Evolutionary conservation across 495 filamentous ascomycete genomes (phyloP), one percentile per base, ranked within the genome.

Genomic region (Staphylotrichum tortipilum): DNA sequence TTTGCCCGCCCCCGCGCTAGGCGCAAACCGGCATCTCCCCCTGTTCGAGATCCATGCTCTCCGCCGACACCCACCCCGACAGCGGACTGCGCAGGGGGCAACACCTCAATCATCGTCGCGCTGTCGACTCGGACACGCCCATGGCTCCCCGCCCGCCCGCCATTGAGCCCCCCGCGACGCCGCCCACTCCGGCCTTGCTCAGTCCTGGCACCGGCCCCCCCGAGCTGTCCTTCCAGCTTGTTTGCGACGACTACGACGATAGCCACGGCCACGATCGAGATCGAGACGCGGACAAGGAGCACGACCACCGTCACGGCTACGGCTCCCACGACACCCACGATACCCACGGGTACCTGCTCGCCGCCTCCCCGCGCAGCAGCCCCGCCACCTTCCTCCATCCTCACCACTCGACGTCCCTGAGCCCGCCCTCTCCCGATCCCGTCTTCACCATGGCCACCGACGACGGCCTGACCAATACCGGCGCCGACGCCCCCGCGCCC

Each of bases 381-480:
- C 50, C 51, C 19, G 47, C 47, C 10, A 18, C 51, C 44, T 59
- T 59, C 44, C 44, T 59, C 45, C 56, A 56, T 43, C 60, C 57
- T 10, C 35, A 42, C n/a, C 42, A 47, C 43, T 31, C 50, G 11
- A 9, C 53, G 18, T 44, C 50, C 7, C 40, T 53, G 47, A 54
- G 26, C 41, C 56, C 45, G 19, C 48, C 49, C 42, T 49, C 36
- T 37, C 66, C 60, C 47, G 59, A 63, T 46, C 44, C 52, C 26
- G 48, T 58, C 50, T 53, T 55, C 44, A 48, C 53, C 28, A 71
- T 73, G 68, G 49, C 65, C 8, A 60, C 61, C 38, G 65, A 58
- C 40, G 61, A 62, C 30, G 56, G 46, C 46, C 49, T 46, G 36
- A 50, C 37, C 30, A 63, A 56, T 23, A 59, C 52, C 39, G 10